Evolutionary conservation across 2,329 filamentous ascomycete genomes (phyloP).

Genomic region (Colletotrichum spinosum): DNA sequence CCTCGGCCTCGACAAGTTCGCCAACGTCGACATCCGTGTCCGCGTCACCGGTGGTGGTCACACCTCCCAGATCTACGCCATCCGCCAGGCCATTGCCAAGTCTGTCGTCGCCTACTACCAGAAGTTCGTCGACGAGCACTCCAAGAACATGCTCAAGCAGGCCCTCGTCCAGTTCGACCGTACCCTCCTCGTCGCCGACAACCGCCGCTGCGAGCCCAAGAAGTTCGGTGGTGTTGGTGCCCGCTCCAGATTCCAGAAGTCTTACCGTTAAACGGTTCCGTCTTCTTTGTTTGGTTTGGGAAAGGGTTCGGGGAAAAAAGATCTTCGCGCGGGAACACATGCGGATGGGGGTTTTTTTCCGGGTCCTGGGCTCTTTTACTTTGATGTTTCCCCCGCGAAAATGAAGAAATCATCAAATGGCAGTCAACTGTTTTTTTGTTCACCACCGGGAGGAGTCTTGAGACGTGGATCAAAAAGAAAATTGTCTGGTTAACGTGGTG

Average conservation of each 20-base stretch:
- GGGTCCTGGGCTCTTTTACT: constrained; percentile 29
- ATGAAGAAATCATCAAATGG: constrained; percentile 10
- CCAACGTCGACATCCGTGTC: constrained; percentile 96
- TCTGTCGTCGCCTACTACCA: constrained; percentile 94
- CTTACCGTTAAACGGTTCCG: constrained; percentile 83
- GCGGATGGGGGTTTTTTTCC: constrained; percentile 33
- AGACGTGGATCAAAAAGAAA: constrained; percentile 49
- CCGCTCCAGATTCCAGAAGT: constrained; percentile 98
- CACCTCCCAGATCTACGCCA: constrained; percentile 96
- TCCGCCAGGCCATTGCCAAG: constrained; percentile 99
- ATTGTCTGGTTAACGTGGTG: constrained; percentile 42
- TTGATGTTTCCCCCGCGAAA: constrained; percentile 36
- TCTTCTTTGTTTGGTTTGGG: constrained; percentile 34
- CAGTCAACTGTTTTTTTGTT: constrained; percentile 30
- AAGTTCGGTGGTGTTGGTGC: constrained; percentile 96
- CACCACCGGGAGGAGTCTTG: constrained; percentile 30
- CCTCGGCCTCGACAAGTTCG: constrained; percentile 97
- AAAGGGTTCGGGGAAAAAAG: too few relatives aligned
- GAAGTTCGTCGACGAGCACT: constrained; percentile 99
- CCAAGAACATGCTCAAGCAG: constrained; percentile 99
- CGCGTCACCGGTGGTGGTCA: constrained; percentile 97
- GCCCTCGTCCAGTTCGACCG: constrained; percentile 95
- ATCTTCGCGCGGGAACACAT: too few relatives aligned
- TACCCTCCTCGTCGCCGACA: constrained; percentile 98
- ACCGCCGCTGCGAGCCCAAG: constrained; percentile 99